phyloP scores from a whole-genome alignment of 2,329 filamentous ascomycete genomes.

The Ilyonectria robusta region DNA sequence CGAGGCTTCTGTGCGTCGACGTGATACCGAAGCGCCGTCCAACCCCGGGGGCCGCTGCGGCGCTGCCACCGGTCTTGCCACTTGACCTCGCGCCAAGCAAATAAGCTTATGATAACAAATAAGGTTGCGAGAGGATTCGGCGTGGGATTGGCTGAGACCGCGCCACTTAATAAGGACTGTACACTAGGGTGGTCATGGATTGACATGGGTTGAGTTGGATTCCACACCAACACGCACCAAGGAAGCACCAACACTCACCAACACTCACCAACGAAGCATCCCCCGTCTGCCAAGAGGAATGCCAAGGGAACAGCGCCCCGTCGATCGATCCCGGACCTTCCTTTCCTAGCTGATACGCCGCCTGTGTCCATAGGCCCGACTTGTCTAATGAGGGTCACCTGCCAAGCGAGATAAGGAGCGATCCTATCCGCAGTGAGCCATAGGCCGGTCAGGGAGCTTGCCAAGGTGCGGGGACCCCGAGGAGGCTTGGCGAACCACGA shows the following conservation, averaged over 20 bases:
- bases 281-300: neutral
- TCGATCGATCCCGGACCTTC: conserved; percentile 42
- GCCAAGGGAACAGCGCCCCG: conserved; percentile 34
- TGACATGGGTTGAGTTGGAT: no score
- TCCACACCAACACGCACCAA: no score
- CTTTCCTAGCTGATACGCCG: conserved; percentile 36
- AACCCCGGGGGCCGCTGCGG: neutral
- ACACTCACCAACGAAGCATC: neutral
- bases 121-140: conserved; percentile 34
- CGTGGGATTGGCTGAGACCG: conserved; percentile 8
- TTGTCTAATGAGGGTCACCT: conserved; percentile 32
- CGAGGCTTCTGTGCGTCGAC: neutral
- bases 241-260: no score
- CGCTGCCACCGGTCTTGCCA: neutral
- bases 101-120: conserved; percentile 31
- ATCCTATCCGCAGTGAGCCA: conserved; percentile 14
- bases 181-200: neutral
- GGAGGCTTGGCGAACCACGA: conserved; percentile 23
- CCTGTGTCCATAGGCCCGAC: conserved; percentile 10
- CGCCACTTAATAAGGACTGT: conserved; percentile 28
- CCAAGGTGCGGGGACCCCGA: conserved; percentile 40
- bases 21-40: neutral
- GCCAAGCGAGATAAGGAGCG: conserved; percentile 39
- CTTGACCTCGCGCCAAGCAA: neutral
- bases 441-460: conserved; percentile 14